Conservation (phyloP, 768 basidiomycete genomes). For the Agaricus subrufescens region DNA sequence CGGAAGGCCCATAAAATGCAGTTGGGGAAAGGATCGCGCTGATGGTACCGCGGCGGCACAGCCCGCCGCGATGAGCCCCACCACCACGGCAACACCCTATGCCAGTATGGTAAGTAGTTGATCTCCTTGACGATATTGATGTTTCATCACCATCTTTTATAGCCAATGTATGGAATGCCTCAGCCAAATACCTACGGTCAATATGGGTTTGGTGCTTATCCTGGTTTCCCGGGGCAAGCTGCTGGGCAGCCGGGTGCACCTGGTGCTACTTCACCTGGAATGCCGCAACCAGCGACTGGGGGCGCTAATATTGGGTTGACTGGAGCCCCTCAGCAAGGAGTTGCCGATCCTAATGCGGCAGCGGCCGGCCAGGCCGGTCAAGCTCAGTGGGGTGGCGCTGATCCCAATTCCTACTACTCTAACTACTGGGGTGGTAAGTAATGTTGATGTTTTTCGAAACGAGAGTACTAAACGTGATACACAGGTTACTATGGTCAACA, state of each 20-base stretch:
- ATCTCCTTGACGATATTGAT: background rate
- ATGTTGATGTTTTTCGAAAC: background rate
- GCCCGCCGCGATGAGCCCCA: conserved; percentile 51
- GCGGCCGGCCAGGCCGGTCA: conserved; percentile 57
- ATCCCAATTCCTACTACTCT: conserved; percentile 72
- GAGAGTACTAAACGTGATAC: conserved; percentile 12
- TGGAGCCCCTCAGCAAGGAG: conserved; percentile 53
- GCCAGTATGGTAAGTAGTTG: conserved; percentile 65
- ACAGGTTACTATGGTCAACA: conserved; percentile 83
- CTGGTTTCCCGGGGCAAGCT: conserved; percentile 62
- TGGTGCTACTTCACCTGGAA: conserved; percentile 51
- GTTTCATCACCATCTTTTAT: conserved; percentile 9
- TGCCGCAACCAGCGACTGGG: conserved; percentile 53
- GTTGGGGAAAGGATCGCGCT: conserved; percentile 96
- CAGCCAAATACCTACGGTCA: conserved; percentile 77
- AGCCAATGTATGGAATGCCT: conserved; percentile 92
- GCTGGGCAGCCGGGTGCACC: conserved; percentile 43
- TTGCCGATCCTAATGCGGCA: conserved; percentile 47
- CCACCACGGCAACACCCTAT: conserved; percentile 60
- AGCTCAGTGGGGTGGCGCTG: conserved; percentile 73
- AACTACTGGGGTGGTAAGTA: conserved; percentile 81
- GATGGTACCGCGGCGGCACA: conserved; percentile 60
- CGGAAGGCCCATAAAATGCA: conserved; percentile 95
- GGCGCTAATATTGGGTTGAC: conserved; percentile 51
- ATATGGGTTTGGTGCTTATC: conserved; percentile 73